Conservation (phyloP, 805 yeast species). For the Schizosaccharomyces cryophilus region DNA sequence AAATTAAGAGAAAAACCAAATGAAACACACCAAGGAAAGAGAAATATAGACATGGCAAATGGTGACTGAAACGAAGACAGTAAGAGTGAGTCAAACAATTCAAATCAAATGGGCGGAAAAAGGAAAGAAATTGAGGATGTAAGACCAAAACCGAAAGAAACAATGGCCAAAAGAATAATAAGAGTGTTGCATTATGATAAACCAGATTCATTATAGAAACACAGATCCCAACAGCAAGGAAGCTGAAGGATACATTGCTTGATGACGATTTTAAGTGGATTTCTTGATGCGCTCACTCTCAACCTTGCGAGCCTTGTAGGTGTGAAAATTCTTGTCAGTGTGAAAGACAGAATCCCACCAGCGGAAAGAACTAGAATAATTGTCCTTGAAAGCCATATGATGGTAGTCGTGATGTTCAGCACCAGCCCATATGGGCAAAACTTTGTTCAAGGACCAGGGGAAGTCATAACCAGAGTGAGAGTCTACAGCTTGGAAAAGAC, state of each 20-base stretch:
- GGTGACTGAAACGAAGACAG: no score
- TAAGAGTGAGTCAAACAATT: no score
- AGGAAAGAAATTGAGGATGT: no score
- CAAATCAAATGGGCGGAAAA: no score
- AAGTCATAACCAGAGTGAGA: conserved; percentile 95
- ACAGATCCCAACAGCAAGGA: not conserved
- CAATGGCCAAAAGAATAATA: no score
- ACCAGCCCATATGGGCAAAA: conserved; percentile 93
- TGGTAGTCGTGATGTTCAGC: conserved; percentile 96
- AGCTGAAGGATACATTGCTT: not conserved
- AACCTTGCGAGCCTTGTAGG: not conserved
- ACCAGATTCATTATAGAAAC: no score
- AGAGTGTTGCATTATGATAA: no score
- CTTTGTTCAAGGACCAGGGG: conserved; percentile 85
- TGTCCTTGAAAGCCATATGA: conserved; percentile 86
- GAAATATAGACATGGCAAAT: no score
- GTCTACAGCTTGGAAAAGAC: conserved; percentile 90
- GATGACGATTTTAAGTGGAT: not conserved
- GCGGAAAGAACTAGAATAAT: conserved; percentile 82
- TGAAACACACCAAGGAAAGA: no score
- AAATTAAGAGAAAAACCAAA: no score
- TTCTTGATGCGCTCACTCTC: not conserved
- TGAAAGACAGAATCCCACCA: conserved; percentile 79
- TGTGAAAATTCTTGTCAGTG: conserved; percentile 69
- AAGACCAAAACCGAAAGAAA: no score